Evolutionary conservation across 2,329 filamentous ascomycete genomes (phyloP), one percentile per base, ranked within the genome.

Genomic region (Cercospora sesami): DNA sequence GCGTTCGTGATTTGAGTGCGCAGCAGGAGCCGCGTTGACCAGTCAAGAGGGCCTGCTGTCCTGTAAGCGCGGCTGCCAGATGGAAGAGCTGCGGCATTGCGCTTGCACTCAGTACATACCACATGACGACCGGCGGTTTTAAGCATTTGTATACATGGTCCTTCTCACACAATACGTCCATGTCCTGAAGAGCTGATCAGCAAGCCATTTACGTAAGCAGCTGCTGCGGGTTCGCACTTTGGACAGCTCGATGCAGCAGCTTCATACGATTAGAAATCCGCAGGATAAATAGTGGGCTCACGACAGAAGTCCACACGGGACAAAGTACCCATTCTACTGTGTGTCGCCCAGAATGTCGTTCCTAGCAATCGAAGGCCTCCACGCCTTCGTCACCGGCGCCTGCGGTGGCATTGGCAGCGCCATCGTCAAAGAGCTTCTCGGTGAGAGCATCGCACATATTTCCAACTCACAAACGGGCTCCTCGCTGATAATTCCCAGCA

Each of bases 381-480:
- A 87, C 77, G 84, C 84, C 33, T 85, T 87, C 67, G 79, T 87
- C 28, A 86, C 85, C 0, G 85, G 85, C 16, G 84, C 84, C 16
- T 81, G 82, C 16, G 83, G 84, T 14, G 83, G 82, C 3, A 85
- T 86, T 74, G 85, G 85, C 1, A 78, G 77, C 42, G 80, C 81
- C 10, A 83, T 83, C 12, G 83, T 86, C 4, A 78, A 80, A 60
- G 84, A 86, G 71, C 85, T 87, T 62, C 74, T 86, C 65, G 80
- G 85, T 86, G 79, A 53, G 79, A 23, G 74, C 33, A n/a, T 16
- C 60, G 26, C 30, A 57, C 45, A 58, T 59, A 28, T 58, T 14
- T 45, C 26, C 64, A 33, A 33, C 26, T 9, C 26, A 55, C 48
- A 55, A 31, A 31, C 45, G 18, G 12, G 64, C 21, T 39, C 14